phyloP scores from a whole-genome alignment of 345 rosid genomes.

The Camelina neglecta region DNA sequence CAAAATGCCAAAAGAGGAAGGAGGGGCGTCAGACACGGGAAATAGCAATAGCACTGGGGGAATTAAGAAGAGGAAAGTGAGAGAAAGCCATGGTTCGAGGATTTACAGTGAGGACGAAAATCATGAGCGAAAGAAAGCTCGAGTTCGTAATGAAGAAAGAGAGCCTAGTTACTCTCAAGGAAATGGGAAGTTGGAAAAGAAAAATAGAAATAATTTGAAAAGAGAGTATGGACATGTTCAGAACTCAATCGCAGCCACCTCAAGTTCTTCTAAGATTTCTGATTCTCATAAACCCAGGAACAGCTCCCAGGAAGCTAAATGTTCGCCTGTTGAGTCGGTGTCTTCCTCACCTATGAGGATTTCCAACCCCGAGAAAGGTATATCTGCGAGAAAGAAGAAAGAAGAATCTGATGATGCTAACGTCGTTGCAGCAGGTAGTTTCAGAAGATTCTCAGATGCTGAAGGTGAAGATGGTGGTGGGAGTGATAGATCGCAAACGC shows the following conservation, averaged over 20 bases:
- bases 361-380: slow-evolving; percentile 52
- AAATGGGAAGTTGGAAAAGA: slow-evolving; percentile 58
- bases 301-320: slow-evolving; percentile 67
- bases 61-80: slow-evolving; percentile 63
- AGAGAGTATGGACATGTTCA: slow-evolving; percentile 58
- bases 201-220: slow-evolving; percentile 58
- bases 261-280: slow-evolving; percentile 94
- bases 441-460: slow-evolving; percentile 58
- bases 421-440: slow-evolving; percentile 47
- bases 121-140: slow-evolving; percentile 68
- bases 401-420: slow-evolving; percentile 54
- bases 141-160: slow-evolving; percentile 60
- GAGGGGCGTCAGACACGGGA: slow-evolving; percentile 53
- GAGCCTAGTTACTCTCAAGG: slow-evolving; percentile 64
- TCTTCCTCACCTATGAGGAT: slow-evolving; percentile 81
- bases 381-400: slow-evolving; percentile 53
- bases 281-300: slow-evolving; percentile 73
- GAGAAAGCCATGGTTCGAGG: slow-evolving; percentile 52
- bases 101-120: slow-evolving; percentile 53
- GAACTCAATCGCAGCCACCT: slow-evolving; percentile 71
- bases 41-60: slow-evolving; percentile 50
- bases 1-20: slow-evolving; percentile 57
- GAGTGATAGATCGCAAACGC: slow-evolving; percentile 64
- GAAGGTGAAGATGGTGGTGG: slow-evolving; percentile 71
- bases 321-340: slow-evolving; percentile 88